Evolutionary conservation across 202 grass and related monocot species (phyloP), one percentile per base, ranked within the genome.

Genomic region (Dendrocalamus latiflorus): DNA sequence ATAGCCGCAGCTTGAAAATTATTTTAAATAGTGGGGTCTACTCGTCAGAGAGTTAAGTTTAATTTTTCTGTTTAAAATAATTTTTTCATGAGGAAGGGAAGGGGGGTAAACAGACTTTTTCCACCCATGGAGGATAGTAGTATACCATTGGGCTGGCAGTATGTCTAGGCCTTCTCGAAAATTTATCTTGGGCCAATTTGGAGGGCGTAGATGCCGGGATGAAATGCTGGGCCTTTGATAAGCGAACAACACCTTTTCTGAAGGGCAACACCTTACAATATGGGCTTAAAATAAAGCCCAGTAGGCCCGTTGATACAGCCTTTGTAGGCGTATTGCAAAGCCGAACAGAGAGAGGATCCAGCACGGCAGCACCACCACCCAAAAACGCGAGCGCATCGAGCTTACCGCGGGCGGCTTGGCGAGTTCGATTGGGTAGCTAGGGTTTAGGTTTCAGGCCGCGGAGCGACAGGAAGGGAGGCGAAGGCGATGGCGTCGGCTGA

Each of bases 401-500:
- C 72, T 81, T 9, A 48, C 54, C 55, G 78, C 72, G 66, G 44
- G 72, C 65, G 68, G 45, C 69, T 41, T 50, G 42, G 62, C 9
- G 44, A 33, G 53, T 36, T 84, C 57, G 63, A 30, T 70, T 70
- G 61, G 61, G 79, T 48, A 70, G 68, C 84, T 90, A 87, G 88
- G 80, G 80, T 84, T 90, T 76, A 78, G 76, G 64, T 72, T 70
- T 89, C 22, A 39, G 9, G 37, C 7, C n/a, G 54, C 68, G 45
- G 83, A 80, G 65, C 48, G 73, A 54, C 24, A 14, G 82, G 55
- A 8, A 16, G 44, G 33, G 75, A 67, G 49, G 30, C 79, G 82
- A 41, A 14, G 77, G 75, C 12, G 73, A 60, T 48, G 73, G 91
- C 91, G 84, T 83, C 97, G 25, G 89, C 26, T 38, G 97, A 99